Base-by-base conservation (phyloP, 2,329 filamentous ascomycete species). In the Pseudogymnoascus sp. region DNA sequence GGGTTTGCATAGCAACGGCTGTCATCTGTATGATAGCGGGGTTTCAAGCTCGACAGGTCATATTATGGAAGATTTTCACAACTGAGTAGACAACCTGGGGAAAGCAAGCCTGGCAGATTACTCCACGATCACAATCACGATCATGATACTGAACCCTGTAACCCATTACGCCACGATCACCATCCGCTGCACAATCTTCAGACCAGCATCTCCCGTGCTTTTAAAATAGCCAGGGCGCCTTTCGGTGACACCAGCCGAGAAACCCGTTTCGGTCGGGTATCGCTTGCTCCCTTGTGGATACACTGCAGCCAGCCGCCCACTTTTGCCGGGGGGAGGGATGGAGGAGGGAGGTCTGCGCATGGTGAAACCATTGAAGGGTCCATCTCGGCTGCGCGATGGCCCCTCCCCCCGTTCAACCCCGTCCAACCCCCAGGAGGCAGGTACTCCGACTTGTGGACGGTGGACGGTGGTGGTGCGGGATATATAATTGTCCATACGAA, bases 281-380 rank as follows among this genome's bases (percentile, higher is more conserved):
- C 47, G 47, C 47, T 53, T 53, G 25, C 47, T 53, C 47, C 28
- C 47, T 53, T 53, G 47, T 53, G 47, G 47, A 53, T 53, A 53
- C 47, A 53, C 47, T 53, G n/a, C 28, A 53, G 47, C 47, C 28
- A 53, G 47, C 47, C 47, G 47, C 47, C 25, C 28, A 53, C 43
- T 50, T 18, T 50, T 50, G 43, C 25, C 43, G 4, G 43, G 43
- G 43, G 43, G 8, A 30, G 25, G 28, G 47, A 33, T 28, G 14
- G 6, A 39, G 37, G 43, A 50, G 43, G 28, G 47, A 53, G 39
- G 25, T 53, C 11, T 33, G 47, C 43, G 22, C 47, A 53, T 53
- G 47, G 47, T 53, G 47, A 53, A 53, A 53, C 28, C 47, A 9
- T 33, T 33, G 4, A 53, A 53, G 47, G 47, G 47, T 33, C 47